These are phyloP conservation scores for Beauveria sp. DNA, from an alignment of 2,329 filamentous ascomycete species.

Conservation along the genomic window DNA sequence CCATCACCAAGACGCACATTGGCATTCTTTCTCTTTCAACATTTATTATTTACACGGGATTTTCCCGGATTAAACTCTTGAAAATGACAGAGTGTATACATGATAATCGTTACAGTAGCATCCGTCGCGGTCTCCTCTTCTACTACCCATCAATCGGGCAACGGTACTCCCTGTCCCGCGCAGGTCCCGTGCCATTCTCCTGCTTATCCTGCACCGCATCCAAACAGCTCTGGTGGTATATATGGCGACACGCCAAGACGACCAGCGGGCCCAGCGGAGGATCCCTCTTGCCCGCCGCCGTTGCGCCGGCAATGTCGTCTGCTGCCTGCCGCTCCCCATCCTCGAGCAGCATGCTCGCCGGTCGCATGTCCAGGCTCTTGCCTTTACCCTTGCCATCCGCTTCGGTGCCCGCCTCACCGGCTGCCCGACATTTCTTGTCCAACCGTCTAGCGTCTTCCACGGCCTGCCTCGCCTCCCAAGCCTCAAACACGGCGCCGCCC, in stretches of 20 bases:
- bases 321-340: constrained; percentile 11
- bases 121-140: not conserved
- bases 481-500: constrained; percentile 67
- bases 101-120: not conserved
- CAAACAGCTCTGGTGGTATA: constrained; percentile 61
- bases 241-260: constrained; percentile 62
- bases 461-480: constrained; percentile 62
- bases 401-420: constrained; percentile 16
- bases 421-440: constrained; percentile 28
- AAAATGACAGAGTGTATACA: not conserved
- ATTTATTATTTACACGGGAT: not conserved
- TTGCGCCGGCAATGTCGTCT: constrained; percentile 7
- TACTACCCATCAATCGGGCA: constrained; percentile 50
- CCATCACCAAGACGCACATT: not conserved
- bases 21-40: not conserved
- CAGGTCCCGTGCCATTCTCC: constrained; percentile 37
- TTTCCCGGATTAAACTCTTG: not conserved
- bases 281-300: constrained; percentile 24
- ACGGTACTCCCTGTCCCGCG: constrained; percentile 40
- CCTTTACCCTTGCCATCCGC: constrained; percentile 33
- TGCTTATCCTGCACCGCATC: constrained; percentile 55
- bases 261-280: constrained; percentile 57
- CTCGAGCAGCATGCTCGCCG: constrained; percentile 32
- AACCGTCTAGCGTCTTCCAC: constrained; percentile 38
- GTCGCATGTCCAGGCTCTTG: constrained; percentile 31